Evolutionary conservation across 345 rosid genomes (phyloP).

Genomic region (Zanthoxylum bungeanum): DNA sequence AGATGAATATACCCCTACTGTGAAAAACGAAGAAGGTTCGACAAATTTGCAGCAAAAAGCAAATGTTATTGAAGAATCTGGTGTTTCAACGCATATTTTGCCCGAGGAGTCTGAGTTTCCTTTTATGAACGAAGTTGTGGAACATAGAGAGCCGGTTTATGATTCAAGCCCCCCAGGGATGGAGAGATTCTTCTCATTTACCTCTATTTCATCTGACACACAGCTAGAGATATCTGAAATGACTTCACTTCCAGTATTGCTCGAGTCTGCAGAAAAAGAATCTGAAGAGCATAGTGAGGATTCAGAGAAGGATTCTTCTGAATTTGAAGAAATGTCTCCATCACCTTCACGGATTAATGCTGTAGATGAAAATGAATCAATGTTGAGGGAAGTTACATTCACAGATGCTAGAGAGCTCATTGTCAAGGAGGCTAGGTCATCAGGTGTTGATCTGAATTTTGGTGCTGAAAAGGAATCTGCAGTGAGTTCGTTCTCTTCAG

Average conservation of each 20-base stretch:
- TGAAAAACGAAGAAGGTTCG: constrained; percentile 38
- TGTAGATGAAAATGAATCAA: constrained; percentile 30
- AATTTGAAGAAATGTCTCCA: constrained; percentile 28
- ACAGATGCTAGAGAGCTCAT: constrained; percentile 30
- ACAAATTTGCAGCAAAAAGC: constrained; percentile 22
- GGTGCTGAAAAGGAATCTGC: constrained; percentile 30
- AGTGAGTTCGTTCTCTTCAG: constrained; percentile 29
- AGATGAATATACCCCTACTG: constrained; percentile 45
- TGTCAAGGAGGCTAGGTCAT: constrained; percentile 14
- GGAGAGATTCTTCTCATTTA: constrained; percentile 52
- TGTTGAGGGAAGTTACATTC: constrained; percentile 21
- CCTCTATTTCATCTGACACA: constrained; percentile 54
- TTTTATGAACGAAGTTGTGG: constrained; percentile 29
- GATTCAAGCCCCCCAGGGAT: constrained; percentile 77
- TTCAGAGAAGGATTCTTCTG: constrained; percentile 19
- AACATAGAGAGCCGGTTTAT: constrained; percentile 68
- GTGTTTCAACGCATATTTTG: constrained; percentile 34
- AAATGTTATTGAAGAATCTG: constrained; percentile 27
- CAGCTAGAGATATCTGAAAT: constrained; percentile 43
- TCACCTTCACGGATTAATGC: constrained; percentile 13
- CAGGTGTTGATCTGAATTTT: constrained; percentile 22
- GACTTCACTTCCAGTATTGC: constrained; percentile 18
- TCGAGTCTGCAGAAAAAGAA: constrained; percentile 28
- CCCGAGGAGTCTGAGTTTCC: constrained; percentile 34
- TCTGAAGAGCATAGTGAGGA: constrained; percentile 29